These are phyloP conservation scores for Acrocalymma vagum DNA, from an alignment of 2,329 filamentous ascomycete species.

Conservation along the genomic window DNA sequence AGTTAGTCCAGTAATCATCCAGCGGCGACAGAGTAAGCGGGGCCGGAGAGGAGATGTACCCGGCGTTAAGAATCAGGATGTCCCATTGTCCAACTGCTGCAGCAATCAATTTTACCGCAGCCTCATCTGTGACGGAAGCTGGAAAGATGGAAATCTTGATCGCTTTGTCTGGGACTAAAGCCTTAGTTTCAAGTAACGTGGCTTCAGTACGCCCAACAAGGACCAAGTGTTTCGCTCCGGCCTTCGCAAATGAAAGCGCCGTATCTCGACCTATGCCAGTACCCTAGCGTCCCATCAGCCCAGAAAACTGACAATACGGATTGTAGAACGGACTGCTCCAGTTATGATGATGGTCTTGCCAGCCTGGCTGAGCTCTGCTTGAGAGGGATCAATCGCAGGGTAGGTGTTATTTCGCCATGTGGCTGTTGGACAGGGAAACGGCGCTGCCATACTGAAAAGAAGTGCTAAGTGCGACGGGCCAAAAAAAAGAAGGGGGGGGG, in stretches of 20 bases:
- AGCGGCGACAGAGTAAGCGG: slow-evolving; percentile 11
- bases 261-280: slow-evolving; percentile 56
- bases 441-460: too few species aligned
- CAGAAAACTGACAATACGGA: not conserved
- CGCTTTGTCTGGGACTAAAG: not conserved
- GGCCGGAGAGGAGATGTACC: slow-evolving; percentile 13
- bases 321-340: slow-evolving; percentile 20
- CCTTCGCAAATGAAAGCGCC: slow-evolving; percentile 52
- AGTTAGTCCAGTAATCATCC: slow-evolving; percentile 24
- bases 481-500: too few species aligned
- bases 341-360: slow-evolving; percentile 28
- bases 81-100: slow-evolving; percentile 20
- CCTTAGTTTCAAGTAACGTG: slow-evolving; percentile 21
- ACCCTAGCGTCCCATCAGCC: slow-evolving; percentile 27
- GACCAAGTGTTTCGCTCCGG: slow-evolving; percentile 52
- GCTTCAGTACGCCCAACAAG: slow-evolving; percentile 50
- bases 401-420: slow-evolving; percentile 25
- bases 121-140: slow-evolving; percentile 19
- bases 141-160: slow-evolving; percentile 5
- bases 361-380: slow-evolving; percentile 5
- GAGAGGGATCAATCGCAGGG: slow-evolving; percentile 18
- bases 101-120: slow-evolving; percentile 15
- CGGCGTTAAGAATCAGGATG: slow-evolving; percentile 26
- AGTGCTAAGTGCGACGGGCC: too few species aligned
- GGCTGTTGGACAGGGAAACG: slow-evolving; percentile 8